phyloP scores from a whole-genome alignment of 306 rosid species.

The Delonix regia region DNA sequence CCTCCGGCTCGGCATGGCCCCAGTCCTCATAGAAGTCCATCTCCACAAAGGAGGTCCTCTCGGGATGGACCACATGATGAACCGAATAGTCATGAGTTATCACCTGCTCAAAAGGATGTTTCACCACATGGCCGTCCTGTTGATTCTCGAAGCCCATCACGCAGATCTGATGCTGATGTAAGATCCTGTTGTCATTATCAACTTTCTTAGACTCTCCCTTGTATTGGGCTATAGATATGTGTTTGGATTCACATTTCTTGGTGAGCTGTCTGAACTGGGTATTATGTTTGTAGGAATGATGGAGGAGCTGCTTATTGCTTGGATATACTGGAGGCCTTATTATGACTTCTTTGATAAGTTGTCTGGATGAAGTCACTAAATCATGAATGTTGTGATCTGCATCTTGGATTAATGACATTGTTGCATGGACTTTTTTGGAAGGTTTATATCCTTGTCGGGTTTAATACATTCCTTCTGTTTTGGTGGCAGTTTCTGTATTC shows the following conservation, averaged over 20 bases:
- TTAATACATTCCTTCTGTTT: conserved; percentile 42
- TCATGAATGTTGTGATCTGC: conserved; percentile 37
- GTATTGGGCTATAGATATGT: not conserved
- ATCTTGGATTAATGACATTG: conserved; percentile 30
- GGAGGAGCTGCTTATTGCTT: conserved; percentile 3
- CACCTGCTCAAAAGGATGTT: conserved; percentile 51
- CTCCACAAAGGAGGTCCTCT: conserved; percentile 53
- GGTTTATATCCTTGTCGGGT: conserved; percentile 56
- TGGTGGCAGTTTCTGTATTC: conserved; percentile 42
- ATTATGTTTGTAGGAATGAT: conserved; percentile 53
- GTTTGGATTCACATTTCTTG: not conserved
- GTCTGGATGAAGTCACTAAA: conserved; percentile 30
- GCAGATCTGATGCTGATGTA: conserved; percentile 62
- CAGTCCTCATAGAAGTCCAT: conserved; percentile 45
- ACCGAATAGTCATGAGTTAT: conserved; percentile 35
- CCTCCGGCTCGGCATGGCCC: conserved; percentile 52
- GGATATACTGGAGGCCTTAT: conserved; percentile 12
- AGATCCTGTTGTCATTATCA: conserved; percentile 28
- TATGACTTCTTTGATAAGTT: conserved; percentile 4
- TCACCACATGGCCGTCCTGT: conserved; percentile 44
- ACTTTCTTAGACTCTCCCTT: not conserved
- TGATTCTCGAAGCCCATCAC: conserved; percentile 66
- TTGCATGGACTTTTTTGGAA: conserved; percentile 44
- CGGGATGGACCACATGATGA: conserved; percentile 48
- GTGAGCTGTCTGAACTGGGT: conserved; percentile 2